Conservation (phyloP, 2,329 filamentous ascomycete species). For the Pseudocercospora ulei region DNA sequence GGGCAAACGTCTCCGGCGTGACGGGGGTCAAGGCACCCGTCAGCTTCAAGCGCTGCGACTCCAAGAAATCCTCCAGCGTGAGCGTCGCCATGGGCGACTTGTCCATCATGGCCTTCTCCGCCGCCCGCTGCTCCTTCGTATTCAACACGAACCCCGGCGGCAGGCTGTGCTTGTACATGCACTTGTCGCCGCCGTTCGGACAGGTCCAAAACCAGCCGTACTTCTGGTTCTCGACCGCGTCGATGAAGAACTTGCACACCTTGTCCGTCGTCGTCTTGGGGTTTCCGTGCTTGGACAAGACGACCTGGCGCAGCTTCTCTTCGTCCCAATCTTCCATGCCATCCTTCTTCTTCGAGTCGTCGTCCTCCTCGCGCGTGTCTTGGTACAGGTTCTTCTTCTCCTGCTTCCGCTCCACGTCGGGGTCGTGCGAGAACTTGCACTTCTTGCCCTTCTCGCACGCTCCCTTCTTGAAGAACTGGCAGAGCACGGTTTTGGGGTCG, state of each 20-base stretch:
- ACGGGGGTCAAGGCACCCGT: conserved; percentile 87
- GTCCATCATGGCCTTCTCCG: conserved; percentile 90
- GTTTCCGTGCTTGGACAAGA: conserved; percentile 94
- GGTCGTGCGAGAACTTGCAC: conserved; percentile 95
- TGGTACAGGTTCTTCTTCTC: conserved; percentile 88
- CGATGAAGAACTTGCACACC: conserved; percentile 97
- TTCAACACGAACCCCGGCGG: conserved; percentile 94
- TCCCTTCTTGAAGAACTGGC: conserved; percentile 94
- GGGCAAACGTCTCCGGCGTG: conserved; percentile 81
- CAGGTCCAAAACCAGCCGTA: conserved; percentile 99
- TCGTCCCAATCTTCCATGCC: conserved; percentile 97
- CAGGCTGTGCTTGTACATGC: conserved; percentile 95
- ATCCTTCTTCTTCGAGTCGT: conserved; percentile 69
- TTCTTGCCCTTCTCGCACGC: conserved; percentile 92
- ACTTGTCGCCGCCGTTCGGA: conserved; percentile 92
- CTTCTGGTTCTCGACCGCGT: conserved; percentile 94
- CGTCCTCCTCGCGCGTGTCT: conserved; percentile 63
- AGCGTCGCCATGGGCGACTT: conserved; percentile 91
- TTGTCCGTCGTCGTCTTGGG: conserved; percentile 92
- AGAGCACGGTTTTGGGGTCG: conserved; percentile 93
- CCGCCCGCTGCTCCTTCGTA: conserved; percentile 90
- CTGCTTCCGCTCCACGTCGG: conserved; percentile 78
- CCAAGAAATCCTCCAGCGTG: conserved; percentile 93
- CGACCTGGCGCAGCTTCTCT: conserved; percentile 82
- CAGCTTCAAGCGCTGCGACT: conserved; percentile 91